These are phyloP conservation scores for Verbascum thapsus DNA, from an alignment of 257 asterid genomes.

Conservation along the genomic window DNA sequence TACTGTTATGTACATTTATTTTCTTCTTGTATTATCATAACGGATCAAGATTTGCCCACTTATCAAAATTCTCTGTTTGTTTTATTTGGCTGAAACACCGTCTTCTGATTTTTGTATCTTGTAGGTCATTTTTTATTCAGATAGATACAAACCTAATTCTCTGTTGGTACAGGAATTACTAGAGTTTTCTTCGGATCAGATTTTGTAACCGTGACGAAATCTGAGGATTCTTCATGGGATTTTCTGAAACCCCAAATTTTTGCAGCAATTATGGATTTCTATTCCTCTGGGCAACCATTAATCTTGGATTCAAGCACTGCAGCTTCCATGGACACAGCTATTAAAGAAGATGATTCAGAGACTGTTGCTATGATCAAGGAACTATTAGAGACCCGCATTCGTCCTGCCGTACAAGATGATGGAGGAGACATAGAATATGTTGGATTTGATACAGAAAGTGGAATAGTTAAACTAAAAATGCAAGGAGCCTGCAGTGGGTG, in stretches of 20 bases:
- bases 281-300: constrained; percentile 80
- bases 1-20: neutral
- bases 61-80: no score
- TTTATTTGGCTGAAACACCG: no score
- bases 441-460: constrained; percentile 70
- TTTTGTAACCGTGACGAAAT: constrained; percentile 79
- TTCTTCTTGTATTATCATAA: neutral
- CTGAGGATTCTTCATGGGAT: constrained; percentile 87
- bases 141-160: neutral
- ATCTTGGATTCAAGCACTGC: constrained; percentile 62
- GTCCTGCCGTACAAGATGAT: constrained; percentile 97
- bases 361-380: constrained; percentile 99
- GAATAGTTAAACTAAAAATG: constrained; percentile 86
- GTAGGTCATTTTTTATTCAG: no score
- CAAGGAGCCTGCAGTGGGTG: constrained; percentile 99
- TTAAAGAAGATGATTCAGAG: constrained; percentile 86
- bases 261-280: constrained; percentile 94
- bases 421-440: constrained; percentile 93
- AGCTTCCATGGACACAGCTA: constrained; percentile 89
- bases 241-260: constrained; percentile 83
- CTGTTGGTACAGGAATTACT: constrained; percentile 57
- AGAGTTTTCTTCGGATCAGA: constrained; percentile 94
- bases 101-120: no score
- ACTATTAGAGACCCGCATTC: constrained; percentile 85
- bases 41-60: no score